Conservation (phyloP, 306 rosid genomes). For the Prunus davidiana region DNA sequence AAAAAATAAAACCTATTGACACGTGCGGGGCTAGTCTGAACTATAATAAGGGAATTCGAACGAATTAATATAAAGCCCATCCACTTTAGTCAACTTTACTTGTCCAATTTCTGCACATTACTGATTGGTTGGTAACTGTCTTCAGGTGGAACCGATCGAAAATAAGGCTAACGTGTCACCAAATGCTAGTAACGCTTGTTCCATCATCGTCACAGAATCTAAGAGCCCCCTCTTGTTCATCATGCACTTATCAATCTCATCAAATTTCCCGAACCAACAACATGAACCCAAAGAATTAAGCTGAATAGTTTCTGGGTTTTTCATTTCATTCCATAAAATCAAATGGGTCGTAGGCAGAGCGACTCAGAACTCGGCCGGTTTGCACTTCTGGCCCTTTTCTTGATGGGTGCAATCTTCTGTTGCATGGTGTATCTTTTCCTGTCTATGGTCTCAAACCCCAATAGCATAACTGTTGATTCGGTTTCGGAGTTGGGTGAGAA, state of each 20-base stretch:
- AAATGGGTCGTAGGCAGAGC: slow-evolving; percentile 71
- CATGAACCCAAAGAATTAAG: neutral
- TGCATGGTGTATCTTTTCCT: slow-evolving; percentile 47
- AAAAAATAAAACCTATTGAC: no score
- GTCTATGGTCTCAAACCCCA: slow-evolving; percentile 20
- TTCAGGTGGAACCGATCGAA: no score
- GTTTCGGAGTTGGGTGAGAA: neutral
- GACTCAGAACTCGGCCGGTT: slow-evolving; percentile 50
- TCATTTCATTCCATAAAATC: slow-evolving; percentile 8
- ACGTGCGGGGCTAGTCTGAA: no score
- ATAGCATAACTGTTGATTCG: slow-evolving; percentile 7
- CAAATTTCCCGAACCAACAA: neutral
- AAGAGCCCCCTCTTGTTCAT: no score
- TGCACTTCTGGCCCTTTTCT: slow-evolving; percentile 42
- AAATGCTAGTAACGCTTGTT: no score
- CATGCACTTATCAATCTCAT: neutral
- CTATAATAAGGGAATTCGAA: no score
- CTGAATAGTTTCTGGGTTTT: slow-evolving; percentile 23
- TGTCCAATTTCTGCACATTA: no score
- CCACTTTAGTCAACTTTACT: no score
- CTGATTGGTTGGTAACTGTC: no score
- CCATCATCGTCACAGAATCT: no score
- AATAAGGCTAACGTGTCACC: no score
- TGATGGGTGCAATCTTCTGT: slow-evolving; percentile 56
- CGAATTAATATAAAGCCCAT: no score